Base-by-base conservation (phyloP, 139 green algal genomes). In the Volvox africanus region DNA sequence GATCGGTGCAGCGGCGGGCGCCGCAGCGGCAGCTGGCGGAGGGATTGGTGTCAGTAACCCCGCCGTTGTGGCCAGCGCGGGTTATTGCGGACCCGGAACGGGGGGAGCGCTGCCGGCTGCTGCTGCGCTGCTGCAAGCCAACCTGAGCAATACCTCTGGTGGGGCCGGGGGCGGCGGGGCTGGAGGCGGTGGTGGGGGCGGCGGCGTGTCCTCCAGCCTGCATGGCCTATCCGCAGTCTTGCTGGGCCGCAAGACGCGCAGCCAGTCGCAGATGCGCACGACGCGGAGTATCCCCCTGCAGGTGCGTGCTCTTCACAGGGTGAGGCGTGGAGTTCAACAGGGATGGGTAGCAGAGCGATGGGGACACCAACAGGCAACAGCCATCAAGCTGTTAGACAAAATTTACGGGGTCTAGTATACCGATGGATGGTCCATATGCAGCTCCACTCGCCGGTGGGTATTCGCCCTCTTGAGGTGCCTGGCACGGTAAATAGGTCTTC, bases 171-270 rank as follows among this genome's bases (percentile, higher is more conserved):
- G 80, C 33, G 82, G 82, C 62, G 82, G 33, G 16, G 82, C 33
- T 24, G 82, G 82, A 12, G 62, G 28, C 35, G 82, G 62, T 22
- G 82, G 62, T 65, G 82, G 62, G 21, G 82, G 0, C 18, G 33
- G 11, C 62, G 82, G 21, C 33, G 32, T 33, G 62, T 65, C 65
- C 2, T 75, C 61, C 55, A 86, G 61, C 19, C 61, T 87, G 33
- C 75, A 81, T 35, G 75, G 75, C 13, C 30, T 81, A 65, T 88
- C 82, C 3, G 62, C 82, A 32, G 21, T 61, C 61, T 61, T 79
- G 61, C 62, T 88, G 50, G 62, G 62, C 13, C 82, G 82, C 32
- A 88, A 88, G 82, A 88, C 82, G 82, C 32, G 82, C 9, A 79
- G 62, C 33, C 82, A 88, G 62, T 36, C 20, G 6, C 82, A 88